phyloP scores from a whole-genome alignment of 495 filamentous ascomycete genomes.

The Aspergillus taichungensis region DNA sequence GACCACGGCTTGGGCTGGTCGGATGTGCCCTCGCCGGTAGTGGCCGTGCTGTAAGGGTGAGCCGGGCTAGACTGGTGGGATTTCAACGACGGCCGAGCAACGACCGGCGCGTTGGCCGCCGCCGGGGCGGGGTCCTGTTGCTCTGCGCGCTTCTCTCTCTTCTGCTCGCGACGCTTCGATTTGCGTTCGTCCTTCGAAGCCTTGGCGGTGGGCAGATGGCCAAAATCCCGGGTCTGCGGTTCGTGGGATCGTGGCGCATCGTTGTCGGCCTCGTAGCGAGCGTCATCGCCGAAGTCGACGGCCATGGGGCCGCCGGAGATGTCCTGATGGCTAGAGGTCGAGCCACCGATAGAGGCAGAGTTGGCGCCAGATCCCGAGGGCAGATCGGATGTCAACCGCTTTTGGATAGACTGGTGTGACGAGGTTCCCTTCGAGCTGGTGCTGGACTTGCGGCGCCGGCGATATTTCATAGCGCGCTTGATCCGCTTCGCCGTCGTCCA shows the following conservation, averaged over 20 bases:
- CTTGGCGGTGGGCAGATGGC: constrained; percentile 9
- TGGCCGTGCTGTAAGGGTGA: constrained; percentile 2
- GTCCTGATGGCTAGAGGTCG: constrained; percentile 28
- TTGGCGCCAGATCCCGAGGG: constrained; percentile 10
- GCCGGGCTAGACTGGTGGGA: constrained; percentile 2
- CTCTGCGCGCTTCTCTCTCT: constrained; percentile 31
- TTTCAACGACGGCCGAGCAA: constrained; percentile 6
- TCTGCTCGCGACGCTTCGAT: constrained; percentile 19
- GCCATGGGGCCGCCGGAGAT: constrained; percentile 24
- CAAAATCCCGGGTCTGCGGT: constrained; percentile 28
- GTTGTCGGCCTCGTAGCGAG: constrained; percentile 21
- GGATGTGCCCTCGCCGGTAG: constrained; percentile 2
- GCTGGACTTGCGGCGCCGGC: constrained; percentile 65
- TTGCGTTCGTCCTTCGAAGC: constrained; percentile 11
- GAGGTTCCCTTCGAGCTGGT: constrained; percentile 55
- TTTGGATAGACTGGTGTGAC: constrained; percentile 22
- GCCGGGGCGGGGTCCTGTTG: constrained; percentile 11
- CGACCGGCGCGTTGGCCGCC: background rate
- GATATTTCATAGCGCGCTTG: constrained; percentile 57
- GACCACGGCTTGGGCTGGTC: constrained; percentile 20
- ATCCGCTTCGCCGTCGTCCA: constrained; percentile 67
- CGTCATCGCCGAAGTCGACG: constrained; percentile 27
- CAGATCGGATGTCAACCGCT: constrained; percentile 17
- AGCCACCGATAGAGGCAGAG: constrained; percentile 17
- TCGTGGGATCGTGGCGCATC: constrained; percentile 10